phyloP scores from a whole-genome alignment of 176 grass and related monocot species.

The barley (Hordeum vulgare) region DNA sequence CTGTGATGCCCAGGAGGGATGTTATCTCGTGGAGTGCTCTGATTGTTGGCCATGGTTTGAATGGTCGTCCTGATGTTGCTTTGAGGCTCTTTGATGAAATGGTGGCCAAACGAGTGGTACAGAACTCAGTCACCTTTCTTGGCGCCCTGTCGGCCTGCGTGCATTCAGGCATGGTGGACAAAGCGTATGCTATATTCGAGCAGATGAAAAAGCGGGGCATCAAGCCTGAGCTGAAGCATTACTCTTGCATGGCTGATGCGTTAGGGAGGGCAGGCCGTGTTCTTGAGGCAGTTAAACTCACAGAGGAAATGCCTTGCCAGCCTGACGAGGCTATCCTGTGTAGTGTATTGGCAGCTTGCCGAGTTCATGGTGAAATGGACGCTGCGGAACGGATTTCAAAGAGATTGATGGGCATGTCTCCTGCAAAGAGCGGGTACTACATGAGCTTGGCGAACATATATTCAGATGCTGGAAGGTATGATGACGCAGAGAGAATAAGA shows the following conservation, averaged over 20 bases:
- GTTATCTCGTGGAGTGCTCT: constrained; percentile 79
- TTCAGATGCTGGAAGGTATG: constrained; percentile 58
- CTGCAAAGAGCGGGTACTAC: constrained; percentile 59
- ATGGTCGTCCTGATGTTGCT: constrained; percentile 42
- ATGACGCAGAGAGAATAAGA: constrained; percentile 62
- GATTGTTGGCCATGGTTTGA: constrained; percentile 70
- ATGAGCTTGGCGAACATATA: constrained; percentile 85
- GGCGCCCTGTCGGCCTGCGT: constrained; percentile 63
- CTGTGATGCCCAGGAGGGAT: constrained; percentile 37
- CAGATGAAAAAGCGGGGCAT: constrained; percentile 40
- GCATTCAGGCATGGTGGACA: constrained; percentile 65
- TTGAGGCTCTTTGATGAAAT: constrained; percentile 57
- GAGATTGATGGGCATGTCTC: constrained; percentile 52
- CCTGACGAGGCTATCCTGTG: constrained; percentile 60
- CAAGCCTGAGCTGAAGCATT: constrained; percentile 59
- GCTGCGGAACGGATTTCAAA: constrained; percentile 48
- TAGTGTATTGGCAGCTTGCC: constrained; percentile 49
- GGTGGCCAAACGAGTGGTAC: constrained; percentile 22
- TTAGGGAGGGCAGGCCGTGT: constrained; percentile 55
- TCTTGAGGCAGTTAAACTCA: constrained; percentile 43
- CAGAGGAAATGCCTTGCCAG: constrained; percentile 70
- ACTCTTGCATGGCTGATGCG: constrained; percentile 59
- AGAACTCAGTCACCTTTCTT: constrained; percentile 60
- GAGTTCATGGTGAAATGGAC: constrained; percentile 60
- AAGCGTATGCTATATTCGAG: constrained; percentile 40